These are phyloP conservation scores for Sclerotinia glacialis DNA, from an alignment of 2,329 filamentous ascomycete species.

Conservation along the genomic window DNA sequence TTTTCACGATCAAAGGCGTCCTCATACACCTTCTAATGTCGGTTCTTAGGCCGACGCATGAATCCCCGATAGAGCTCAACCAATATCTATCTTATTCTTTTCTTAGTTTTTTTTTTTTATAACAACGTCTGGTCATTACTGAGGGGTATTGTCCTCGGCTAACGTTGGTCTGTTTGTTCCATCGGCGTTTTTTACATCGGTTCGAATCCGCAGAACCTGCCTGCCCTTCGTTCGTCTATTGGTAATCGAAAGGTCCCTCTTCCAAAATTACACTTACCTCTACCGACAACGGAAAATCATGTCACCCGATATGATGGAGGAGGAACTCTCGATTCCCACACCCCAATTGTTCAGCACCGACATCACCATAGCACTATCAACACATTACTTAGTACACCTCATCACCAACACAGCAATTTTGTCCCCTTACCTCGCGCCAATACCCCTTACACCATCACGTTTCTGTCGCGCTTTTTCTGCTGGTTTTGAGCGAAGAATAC, in stretches of 20 bases:
- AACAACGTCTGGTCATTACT: conserved; percentile 32
- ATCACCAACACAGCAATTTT: conserved; percentile 3
- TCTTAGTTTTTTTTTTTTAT: conserved; percentile 30
- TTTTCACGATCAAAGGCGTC: conserved; percentile 25
- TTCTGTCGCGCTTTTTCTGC: conserved; percentile 12
- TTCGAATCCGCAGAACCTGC: conserved; percentile 13
- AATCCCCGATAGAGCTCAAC: conserved; percentile 31
- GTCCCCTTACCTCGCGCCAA: conserved; percentile 14
- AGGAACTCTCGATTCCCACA: not conserved
- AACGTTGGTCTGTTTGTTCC: conserved; percentile 25
- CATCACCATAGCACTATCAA: conserved; percentile 17
- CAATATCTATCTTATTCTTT: conserved; percentile 25
- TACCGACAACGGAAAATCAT: conserved; percentile 14
- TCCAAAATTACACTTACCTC: not conserved
- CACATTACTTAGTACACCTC: conserved; percentile 18
- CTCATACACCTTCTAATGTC: conserved; percentile 33
- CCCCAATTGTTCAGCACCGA: conserved; percentile 14
- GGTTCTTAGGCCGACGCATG: conserved; percentile 31
- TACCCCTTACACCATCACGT: conserved; percentile 19
- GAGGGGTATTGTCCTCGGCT: conserved; percentile 41
- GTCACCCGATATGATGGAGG: not conserved
- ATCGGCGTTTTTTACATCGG: conserved; percentile 11
- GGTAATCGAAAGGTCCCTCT: conserved; percentile 13
- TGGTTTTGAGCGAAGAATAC: conserved; percentile 18
- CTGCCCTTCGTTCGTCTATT: conserved; percentile 7